phyloP scores from a whole-genome alignment of 108 stramenopile genomes.

The Pseudonitzschia delicatissima region DNA sequence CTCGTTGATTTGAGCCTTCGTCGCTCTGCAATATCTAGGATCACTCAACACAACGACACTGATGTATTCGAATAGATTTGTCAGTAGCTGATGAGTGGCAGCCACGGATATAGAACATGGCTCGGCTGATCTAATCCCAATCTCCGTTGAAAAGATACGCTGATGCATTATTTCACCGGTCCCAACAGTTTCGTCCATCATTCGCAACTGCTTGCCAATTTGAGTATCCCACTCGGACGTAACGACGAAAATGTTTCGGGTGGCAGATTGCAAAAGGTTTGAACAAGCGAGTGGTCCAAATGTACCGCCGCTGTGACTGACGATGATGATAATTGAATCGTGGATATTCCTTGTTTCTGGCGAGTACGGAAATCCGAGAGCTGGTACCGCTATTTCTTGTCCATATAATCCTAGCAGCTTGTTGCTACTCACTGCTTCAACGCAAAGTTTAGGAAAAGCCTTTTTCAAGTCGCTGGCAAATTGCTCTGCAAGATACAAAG shows the following conservation, averaged over 20 bases:
- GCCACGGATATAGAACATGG: constrained; percentile 69
- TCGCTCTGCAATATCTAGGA: constrained; percentile 35
- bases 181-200: constrained; percentile 31
- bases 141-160: constrained; percentile 64
- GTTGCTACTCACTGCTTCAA: constrained; percentile 67
- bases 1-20: constrained; percentile 47
- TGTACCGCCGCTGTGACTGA: constrained; percentile 69
- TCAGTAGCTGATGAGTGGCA: constrained; percentile 70
- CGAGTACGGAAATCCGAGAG: constrained; percentile 52
- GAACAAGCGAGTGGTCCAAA: constrained; percentile 67
- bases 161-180: constrained; percentile 28
- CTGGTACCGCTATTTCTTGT: constrained; percentile 59
- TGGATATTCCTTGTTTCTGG: constrained; percentile 38
- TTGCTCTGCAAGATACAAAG: constrained; percentile 83
- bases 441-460: constrained; percentile 61
- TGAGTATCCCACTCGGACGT: constrained; percentile 70
- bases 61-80: constrained; percentile 61
- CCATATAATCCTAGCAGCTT: constrained; percentile 75
- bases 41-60: constrained; percentile 52
- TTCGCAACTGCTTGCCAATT: constrained; percentile 64
- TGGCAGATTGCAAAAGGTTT: constrained; percentile 53
- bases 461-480: constrained; percentile 75
- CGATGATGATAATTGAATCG: constrained; percentile 69
- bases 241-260: constrained; percentile 55
- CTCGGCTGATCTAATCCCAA: constrained; percentile 71